Evolutionary conservation across 257 asterid species (phyloP), one percentile per base, ranked within the genome.

Genomic region (Catharanthus roseus): DNA sequence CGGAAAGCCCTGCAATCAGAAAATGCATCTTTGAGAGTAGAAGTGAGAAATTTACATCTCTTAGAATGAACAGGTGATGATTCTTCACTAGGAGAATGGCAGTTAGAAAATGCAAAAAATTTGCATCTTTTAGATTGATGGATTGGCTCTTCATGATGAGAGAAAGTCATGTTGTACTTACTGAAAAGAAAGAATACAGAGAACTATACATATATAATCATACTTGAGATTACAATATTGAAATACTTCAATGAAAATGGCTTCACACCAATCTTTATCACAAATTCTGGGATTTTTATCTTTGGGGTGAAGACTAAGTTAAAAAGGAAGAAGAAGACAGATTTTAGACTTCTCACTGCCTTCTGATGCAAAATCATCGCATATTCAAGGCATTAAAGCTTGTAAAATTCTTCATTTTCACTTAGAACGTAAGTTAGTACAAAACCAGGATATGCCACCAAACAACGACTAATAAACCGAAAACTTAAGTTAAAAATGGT

Each of bases 251-350:
- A 55, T 77, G 92, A 86, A 51, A 70, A 68, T 72, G 80, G 84
- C 92, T 67, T 82, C 77, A 70, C 82, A 88, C 87, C 67, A 65
- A 69, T 72, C 69, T 81, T 82, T 33, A 38, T 56, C 65, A 7
- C 26, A 66, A 29, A 2, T 12, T 33, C 50, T 61, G 49, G 49
- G 70, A 13, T 61, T 71, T 71, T 31, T 76, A 39, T 67, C 89
- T 89, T 89, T 83, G 79, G 87, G 79, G 84, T 89, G 73, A 89
- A 87, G 91, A 76, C 74, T 62, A 89, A 83, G 96, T 76, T 75
- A 80, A 78, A 42, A 73, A 70, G n/a, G n/a, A n/a, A n/a, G 76
- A 70, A 78, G 70, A 79, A 50, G 51, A 55, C 67, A 56, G 72
- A 77, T 75, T 70, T 81, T 69, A 75, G 44, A 49, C 45, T 28